Evolutionary conservation across 148 eudicot genomes (phyloP).

Genomic region (Agrostemma githago): DNA sequence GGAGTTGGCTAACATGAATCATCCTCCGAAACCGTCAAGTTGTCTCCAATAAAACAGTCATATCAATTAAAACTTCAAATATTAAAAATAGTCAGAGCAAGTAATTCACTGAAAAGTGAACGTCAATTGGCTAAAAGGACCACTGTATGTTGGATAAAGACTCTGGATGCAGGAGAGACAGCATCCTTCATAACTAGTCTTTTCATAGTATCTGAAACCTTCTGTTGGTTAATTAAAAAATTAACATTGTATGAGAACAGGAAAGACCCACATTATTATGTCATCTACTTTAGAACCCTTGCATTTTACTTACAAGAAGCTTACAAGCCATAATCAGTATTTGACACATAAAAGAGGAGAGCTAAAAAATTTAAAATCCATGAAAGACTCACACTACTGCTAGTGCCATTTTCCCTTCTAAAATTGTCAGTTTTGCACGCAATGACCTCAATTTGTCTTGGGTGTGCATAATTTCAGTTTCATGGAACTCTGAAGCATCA

Average conservation of each 20-base stretch:
- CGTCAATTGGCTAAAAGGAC: not conserved
- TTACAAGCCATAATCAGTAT: not conserved
- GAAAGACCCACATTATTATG: too few species aligned
- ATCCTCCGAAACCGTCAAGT: too few species aligned
- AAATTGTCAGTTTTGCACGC: conserved; percentile 70
- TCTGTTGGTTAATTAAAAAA: not conserved
- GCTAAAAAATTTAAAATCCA: not conserved
- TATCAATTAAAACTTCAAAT: too few species aligned
- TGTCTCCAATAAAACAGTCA: too few species aligned
- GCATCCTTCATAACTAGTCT: not conserved
- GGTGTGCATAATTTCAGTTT: conserved; percentile 74
- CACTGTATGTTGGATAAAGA: not conserved
- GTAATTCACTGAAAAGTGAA: not conserved
- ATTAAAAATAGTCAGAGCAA: too few species aligned
- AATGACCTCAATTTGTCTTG: conserved; percentile 61
- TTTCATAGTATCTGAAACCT: not conserved
- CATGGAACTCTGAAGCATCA: conserved; percentile 82
- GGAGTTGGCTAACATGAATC: too few species aligned
- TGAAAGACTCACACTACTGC: conserved; percentile 51
- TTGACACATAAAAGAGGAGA: not conserved
- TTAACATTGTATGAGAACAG: not conserved
- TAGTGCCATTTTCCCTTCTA: conserved; percentile 84
- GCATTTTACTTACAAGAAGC: not conserved
- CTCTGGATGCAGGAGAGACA: conserved; percentile 1
- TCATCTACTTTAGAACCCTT: not conserved